Base-by-base conservation (phyloP, 2,329 filamentous ascomycete species). In the Paecilomyces formosus region DNA sequence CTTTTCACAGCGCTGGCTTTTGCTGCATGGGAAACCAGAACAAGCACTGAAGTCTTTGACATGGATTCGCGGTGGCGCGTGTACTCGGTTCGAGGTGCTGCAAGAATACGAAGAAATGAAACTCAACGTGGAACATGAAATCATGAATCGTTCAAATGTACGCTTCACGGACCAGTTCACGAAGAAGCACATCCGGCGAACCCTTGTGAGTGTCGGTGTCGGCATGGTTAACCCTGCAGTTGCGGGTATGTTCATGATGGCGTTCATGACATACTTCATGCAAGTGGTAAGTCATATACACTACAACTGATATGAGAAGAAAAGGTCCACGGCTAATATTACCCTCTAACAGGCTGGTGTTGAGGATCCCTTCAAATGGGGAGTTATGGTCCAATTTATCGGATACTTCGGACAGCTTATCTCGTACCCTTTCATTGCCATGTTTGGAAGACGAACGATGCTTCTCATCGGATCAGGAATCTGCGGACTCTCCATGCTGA, bases 101-200 rank as follows among this genome's bases (percentile, higher is more conserved):
- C 61, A 60, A 24, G 63, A 64, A 49, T 56, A 60, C 21, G 61
- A 62, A 33, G 61, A 63, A n/a, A 74, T 61, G 31, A 35, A 35
- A 15, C 31, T 35, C 31, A 35, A 35, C 11, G 31, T 35, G 4
- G 31, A 35, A 15, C 31, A 35, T 35, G 31, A 35, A 15, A 35
- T 35, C 13, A 35, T 35, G 3, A 35, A 35, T 15, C 31, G 31
- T 35, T 11, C 31, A 7, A 35, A 35, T 35, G 31, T 35, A 35
- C 31, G 31, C 31, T 35, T 35, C 31, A 11, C 13, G 13, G 31
- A 35, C 11, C 31, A 35, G 31, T 35, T 35, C 13, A 35, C 31
- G 4, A 35, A 15, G 31, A 11, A 15, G 11, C 31, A 35, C 13
- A 35, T 35, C 9, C 31, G 31, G 31, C 31, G 31, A 35, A 35